Evolutionary conservation across 352 stramenopile species (phyloP).

Genomic region (Pythium volutum): DNA sequence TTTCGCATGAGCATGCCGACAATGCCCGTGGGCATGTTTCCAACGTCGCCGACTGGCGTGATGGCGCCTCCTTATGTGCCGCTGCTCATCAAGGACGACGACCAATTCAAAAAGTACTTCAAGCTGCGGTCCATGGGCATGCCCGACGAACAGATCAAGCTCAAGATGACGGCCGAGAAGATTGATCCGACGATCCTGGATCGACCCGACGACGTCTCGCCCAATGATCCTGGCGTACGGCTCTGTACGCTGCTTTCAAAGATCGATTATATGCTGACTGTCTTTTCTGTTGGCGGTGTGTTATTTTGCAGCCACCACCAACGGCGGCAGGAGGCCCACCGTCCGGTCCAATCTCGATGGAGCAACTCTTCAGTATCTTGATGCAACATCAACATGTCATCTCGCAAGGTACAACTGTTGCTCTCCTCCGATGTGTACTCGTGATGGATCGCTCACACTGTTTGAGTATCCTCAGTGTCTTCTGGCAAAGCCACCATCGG

Average conservation of each 20-base stretch:
- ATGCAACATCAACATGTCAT: conserved; percentile 90
- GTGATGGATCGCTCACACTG: not conserved
- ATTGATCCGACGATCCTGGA: conserved; percentile 64
- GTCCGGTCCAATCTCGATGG: conserved; percentile 68
- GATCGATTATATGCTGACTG: not conserved
- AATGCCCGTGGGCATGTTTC: conserved; percentile 26
- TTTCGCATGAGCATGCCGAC: conserved; percentile 31
- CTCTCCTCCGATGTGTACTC: not conserved
- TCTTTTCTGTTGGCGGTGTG: too few species aligned
- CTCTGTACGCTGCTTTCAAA: too few species aligned
- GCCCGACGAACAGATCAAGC: conserved; percentile 75
- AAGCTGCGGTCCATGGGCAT: conserved; percentile 83
- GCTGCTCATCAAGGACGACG: conserved; percentile 72
- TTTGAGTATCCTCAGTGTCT: conserved; percentile 35
- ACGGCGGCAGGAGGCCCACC: conserved; percentile 15
- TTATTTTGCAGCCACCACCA: conserved; percentile 38
- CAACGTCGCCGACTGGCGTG: not conserved
- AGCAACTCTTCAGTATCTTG: conserved; percentile 82
- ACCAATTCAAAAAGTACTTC: conserved; percentile 77
- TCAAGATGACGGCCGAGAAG: conserved; percentile 78
- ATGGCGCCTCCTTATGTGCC: conserved; percentile 49
- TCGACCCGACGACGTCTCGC: conserved; percentile 67
- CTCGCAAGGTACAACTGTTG: conserved; percentile 51
- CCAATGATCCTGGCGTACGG: conserved; percentile 76
- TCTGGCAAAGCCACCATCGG: conserved; percentile 26